Conservation (phyloP, 2,329 filamentous ascomycete species). For the Pseudopithomyces maydicus region DNA sequence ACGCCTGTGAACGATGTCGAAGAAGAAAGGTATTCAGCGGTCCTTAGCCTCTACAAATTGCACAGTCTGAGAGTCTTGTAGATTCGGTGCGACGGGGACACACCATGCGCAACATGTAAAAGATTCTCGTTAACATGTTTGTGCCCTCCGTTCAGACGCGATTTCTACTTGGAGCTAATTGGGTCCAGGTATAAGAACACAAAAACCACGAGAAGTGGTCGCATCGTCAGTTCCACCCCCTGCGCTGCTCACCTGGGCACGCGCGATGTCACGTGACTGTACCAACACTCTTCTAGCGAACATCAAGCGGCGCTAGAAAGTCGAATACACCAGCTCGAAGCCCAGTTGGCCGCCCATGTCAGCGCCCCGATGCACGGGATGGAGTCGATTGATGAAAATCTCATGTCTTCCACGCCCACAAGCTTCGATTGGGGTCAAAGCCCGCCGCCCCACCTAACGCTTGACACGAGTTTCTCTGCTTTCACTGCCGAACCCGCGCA, state of each 20-base stretch:
- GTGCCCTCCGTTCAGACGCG: background rate
- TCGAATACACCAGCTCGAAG: conserved; percentile 45
- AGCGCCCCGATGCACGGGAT: conserved; percentile 44
- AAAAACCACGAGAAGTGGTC: conserved; percentile 42
- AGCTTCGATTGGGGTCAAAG: conserved; percentile 37
- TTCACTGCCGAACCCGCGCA: conserved; percentile 25
- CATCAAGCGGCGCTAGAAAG: conserved; percentile 42
- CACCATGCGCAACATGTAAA: conserved; percentile 43
- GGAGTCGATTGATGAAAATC: conserved; percentile 37
- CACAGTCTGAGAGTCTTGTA: background rate
- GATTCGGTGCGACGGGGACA: conserved; percentile 44
- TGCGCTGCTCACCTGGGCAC: conserved; percentile 3
- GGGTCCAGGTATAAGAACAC: conserved; percentile 29
- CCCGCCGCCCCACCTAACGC: conserved; percentile 27
- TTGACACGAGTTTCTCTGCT: conserved; percentile 34
- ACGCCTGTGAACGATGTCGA: conserved; percentile 44
- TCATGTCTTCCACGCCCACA: conserved; percentile 32
- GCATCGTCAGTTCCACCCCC: conserved; percentile 36
- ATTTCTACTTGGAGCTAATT: background rate
- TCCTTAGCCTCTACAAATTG: background rate
- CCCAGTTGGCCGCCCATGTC: conserved; percentile 41
- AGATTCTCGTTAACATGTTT: conserved; percentile 42
- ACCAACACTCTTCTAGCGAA: conserved; percentile 32
- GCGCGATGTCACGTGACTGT: conserved; percentile 28
- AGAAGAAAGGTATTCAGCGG: conserved; percentile 28